Evolutionary conservation across 2,329 filamentous ascomycete genomes (phyloP), one percentile per base, ranked within the genome.

Genomic region (Fusarium phyllophilum): DNA sequence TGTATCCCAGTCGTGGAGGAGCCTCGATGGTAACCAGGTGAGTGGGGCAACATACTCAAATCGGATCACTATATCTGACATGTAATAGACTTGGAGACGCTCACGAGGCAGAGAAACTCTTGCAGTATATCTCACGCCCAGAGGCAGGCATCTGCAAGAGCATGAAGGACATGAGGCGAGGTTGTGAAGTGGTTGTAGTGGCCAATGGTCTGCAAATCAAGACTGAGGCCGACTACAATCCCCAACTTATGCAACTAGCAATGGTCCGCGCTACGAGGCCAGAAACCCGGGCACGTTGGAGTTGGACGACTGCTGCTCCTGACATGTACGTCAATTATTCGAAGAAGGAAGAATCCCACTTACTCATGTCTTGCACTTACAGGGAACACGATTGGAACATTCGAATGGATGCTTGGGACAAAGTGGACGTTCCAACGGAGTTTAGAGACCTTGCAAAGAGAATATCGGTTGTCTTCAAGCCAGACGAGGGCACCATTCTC

Each of bases 321-420:
- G 82, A 83, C 39, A 82, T 80, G 82, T 82, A 68, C 64, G 76
- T 72, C 22, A n/a, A 31, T 29, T 31, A n/a, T 24, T 20, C 33
- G 8, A 34, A 26, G 26, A 45, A 29, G 20, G 20, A 22, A 26
- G n/a, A n/a, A 22, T 20, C 17, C 38, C 14, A 26, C 22, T 44
- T 42, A 24, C 74, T 78, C 44, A 77, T 58, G 22, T 20, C 31
- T 24, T 34, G 49, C 17, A 46, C 54, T 26, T 24, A 38, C 46
- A 83, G 81, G 75, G 52, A 73, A 29, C 78, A 79, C 62, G 82
- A 84, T 68, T 84, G 82, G 82, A 80, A 72, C 54, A 65, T 84
- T 42, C 74, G 73, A 58, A 78, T 83, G 13, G 77, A 80, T 59
- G 74, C 78, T 10, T 76, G 70, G 65, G 70, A 77, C 11, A 57